Evolutionary conservation across 2,329 filamentous ascomycete species (phyloP).

Genomic region (Cladosporium sp.): DNA sequence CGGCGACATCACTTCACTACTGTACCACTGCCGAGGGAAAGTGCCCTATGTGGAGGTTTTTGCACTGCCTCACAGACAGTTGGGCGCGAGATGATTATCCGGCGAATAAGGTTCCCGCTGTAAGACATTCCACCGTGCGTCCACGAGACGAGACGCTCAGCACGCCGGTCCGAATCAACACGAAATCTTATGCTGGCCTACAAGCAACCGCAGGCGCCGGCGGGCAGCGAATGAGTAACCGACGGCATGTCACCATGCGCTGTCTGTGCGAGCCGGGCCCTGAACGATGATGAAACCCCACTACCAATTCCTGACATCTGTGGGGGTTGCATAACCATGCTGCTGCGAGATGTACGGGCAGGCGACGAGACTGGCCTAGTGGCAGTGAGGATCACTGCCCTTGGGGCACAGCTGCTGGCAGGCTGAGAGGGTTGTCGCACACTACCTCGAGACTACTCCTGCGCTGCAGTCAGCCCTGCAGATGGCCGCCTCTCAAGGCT

Average conservation of each 20-base stretch:
- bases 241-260: slow-evolving; percentile 7
- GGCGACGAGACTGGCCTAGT: slow-evolving; percentile 5
- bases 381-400: neutral
- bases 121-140: slow-evolving; percentile 9
- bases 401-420: slow-evolving; percentile 7
- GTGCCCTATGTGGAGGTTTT: slow-evolving; percentile 17
- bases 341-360: neutral
- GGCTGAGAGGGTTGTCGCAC: slow-evolving; percentile 5
- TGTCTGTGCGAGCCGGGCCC: slow-evolving; percentile 11
- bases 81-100: neutral
- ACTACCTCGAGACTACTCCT: slow-evolving; percentile 9
- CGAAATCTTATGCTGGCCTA: neutral
- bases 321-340: slow-evolving; percentile 16
- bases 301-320: slow-evolving; percentile 12
- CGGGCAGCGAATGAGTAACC: slow-evolving; percentile 13
- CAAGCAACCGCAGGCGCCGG: slow-evolving; percentile 7
- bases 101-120: slow-evolving; percentile 3
- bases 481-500: slow-evolving; percentile 13
- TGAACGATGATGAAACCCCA: slow-evolving; percentile 12
- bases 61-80: slow-evolving; percentile 15
- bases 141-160: slow-evolving; percentile 7
- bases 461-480: slow-evolving; percentile 18
- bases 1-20: neutral
- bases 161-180: slow-evolving; percentile 13
- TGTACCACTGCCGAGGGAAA: slow-evolving; percentile 4